Evolutionary conservation across 2,329 filamentous ascomycete genomes (phyloP), one percentile per base, ranked within the genome.

Genomic region (Trichoderma sp.): DNA sequence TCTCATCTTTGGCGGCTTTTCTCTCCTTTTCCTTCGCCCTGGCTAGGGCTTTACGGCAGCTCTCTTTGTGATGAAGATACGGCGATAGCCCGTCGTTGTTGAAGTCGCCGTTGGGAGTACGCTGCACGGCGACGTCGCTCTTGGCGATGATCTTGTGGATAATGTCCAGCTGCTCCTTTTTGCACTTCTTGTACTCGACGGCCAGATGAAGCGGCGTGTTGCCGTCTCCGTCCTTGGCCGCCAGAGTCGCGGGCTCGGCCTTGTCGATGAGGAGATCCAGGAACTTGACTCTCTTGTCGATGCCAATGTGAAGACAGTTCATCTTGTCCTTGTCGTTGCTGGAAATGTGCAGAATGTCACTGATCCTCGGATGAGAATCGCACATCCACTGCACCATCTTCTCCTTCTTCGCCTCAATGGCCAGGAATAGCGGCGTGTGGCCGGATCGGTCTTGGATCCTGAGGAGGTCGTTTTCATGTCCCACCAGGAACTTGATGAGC

Each of bases 141-240:
- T 67, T 69, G 5, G 50, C 50, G 10, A 72, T 56, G 15, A 71
- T 69, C 1, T 34, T 61, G 10, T 67, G 45, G 45, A 72, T 59
- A 14, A 70, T 65, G 9, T 58, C 51, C 1, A 70, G 43, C 24
- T 72, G 70, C 4, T 68, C 69, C 28, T 65, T 50, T 30, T 59
- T 69, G n/a, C 67, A 68, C 14, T 68, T 69, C 12, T 70, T 67
- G 44, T 69, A 70, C 47, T 70, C 66, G 26, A 71, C 70, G 7
- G 70, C 70, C 14, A 71, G 68, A 55, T 72, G 70, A 12, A 72
- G 66, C 10, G 69, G 69, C 14, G 68, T 71, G 52, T 71, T 68
- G 0, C 66, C 65, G 12, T 67, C 52, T n/a, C 55, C 55, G 10
- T 57, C n/a, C 7, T 47, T 69, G 12, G 69, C 69, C 19, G 67